These are phyloP conservation scores for Paxillus ammoniavirescens DNA, from an alignment of 768 basidiomycete species.

Conservation along the genomic window DNA sequence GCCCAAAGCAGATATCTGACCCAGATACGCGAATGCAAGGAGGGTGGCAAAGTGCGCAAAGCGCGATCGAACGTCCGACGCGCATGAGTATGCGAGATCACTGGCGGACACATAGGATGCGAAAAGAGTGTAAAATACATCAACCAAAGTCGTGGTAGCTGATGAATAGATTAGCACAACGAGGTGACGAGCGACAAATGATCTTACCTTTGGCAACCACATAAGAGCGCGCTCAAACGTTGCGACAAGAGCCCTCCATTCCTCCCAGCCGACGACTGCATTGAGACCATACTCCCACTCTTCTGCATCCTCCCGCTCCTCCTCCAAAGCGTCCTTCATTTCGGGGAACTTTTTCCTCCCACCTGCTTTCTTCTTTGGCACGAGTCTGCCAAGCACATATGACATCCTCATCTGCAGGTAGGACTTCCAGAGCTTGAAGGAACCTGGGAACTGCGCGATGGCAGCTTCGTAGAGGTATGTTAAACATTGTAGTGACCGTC, in stretches of 20 bases:
- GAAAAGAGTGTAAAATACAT: constrained; percentile 88
- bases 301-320: constrained; percentile 75
- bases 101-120: constrained; percentile 85
- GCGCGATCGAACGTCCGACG: constrained; percentile 93
- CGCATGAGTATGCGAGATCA: constrained; percentile 85
- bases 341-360: constrained; percentile 91
- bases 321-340: constrained; percentile 87
- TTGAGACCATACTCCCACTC: constrained; percentile 88
- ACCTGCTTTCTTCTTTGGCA: constrained; percentile 73
- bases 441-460: constrained; percentile 79
- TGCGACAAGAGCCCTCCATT: constrained; percentile 89
- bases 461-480: constrained; percentile 95
- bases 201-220: constrained; percentile 85
- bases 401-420: constrained; percentile 83
- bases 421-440: constrained; percentile 95
- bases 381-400: constrained; percentile 79
- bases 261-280: constrained; percentile 89
- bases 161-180: constrained; percentile 6
- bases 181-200: neutral
- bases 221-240: constrained; percentile 90
- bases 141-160: constrained; percentile 95
- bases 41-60: constrained; percentile 88
- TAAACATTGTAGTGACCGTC: constrained; percentile 77
- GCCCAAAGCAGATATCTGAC: constrained; percentile 91
- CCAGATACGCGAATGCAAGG: constrained; percentile 91